Percentiles rank a stretch among this genome's conserved stretches.
These are phyloP conservation scores for Colletotrichum siamense DNA, from an alignment of 2,329 filamentous ascomycete genomes.

Conservation along the genomic window DNA sequence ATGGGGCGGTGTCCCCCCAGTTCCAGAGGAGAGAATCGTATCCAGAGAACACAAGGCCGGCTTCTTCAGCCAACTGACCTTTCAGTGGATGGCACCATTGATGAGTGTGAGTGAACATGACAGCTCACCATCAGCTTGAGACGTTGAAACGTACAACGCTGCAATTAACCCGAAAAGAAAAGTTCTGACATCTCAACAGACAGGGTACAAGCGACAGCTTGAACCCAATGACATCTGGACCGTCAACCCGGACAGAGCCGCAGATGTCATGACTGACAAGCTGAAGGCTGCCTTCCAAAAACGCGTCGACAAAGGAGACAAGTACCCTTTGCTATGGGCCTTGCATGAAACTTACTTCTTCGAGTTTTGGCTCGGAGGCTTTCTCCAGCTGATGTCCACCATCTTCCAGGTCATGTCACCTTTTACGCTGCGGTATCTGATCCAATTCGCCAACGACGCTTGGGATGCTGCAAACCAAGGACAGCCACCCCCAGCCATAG, in stretches of 20 bases:
- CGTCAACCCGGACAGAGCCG: slow-evolving; percentile 81
- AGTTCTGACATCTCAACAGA: slow-evolving; percentile 45
- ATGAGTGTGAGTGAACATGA: slow-evolving; percentile 68
- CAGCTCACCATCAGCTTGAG: background rate
- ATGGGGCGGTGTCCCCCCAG: slow-evolving; percentile 61
- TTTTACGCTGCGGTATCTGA: slow-evolving; percentile 85
- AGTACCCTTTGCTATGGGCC: slow-evolving; percentile 78
- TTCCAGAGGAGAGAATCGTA: slow-evolving; percentile 56
- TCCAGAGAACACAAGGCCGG: slow-evolving; percentile 76
- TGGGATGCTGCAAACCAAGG: slow-evolving; percentile 66
- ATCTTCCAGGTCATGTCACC: slow-evolving; percentile 83
- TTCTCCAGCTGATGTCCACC: slow-evolving; percentile 75
- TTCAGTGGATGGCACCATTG: slow-evolving; percentile 88
- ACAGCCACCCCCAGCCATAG: slow-evolving; percentile 68
- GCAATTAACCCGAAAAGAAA: background rate
- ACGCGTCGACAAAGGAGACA: slow-evolving; percentile 70
- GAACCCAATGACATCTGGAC: slow-evolving; percentile 87
- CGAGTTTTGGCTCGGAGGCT: slow-evolving; percentile 86
- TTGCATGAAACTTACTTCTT: slow-evolving; percentile 84
- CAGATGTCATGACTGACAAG: slow-evolving; percentile 71
- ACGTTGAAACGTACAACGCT: background rate
- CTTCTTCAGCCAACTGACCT: slow-evolving; percentile 78
- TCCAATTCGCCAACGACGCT: slow-evolving; percentile 82
- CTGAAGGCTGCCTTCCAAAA: slow-evolving; percentile 73
- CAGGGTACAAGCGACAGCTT: slow-evolving; percentile 84